Evolutionary conservation across 2,329 filamentous ascomycete genomes (phyloP).

Genomic region (Beauveria bassiana): DNA sequence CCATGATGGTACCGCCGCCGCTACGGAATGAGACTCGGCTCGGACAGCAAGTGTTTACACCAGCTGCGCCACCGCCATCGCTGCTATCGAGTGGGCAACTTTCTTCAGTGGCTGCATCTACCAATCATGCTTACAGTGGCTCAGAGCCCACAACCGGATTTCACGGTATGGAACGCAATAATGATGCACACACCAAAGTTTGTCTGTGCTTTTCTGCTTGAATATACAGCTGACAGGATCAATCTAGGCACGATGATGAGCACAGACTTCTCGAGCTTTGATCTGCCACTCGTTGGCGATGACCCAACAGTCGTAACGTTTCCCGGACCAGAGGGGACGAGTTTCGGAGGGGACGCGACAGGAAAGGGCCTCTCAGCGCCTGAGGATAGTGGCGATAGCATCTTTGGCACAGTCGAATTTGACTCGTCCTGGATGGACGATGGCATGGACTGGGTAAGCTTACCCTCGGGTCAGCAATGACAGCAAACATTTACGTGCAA

Average conservation of each 20-base stretch:
- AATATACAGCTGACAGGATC: not conserved
- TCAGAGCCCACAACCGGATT: not conserved
- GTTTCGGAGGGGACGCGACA: not conserved
- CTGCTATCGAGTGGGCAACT: conserved; percentile 1
- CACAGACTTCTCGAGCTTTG: not conserved
- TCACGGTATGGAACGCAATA: not conserved
- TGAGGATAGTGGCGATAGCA: conserved; percentile 17
- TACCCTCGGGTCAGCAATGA: not conserved
- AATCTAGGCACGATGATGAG: not conserved
- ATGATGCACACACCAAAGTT: not conserved
- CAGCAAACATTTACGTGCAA: no score
- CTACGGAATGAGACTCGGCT: not conserved
- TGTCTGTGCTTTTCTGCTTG: not conserved
- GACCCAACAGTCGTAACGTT: conserved; percentile 1
- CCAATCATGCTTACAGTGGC: not conserved
- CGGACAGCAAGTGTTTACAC: not conserved
- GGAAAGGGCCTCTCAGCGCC: conserved; percentile 9
- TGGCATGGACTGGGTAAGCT: conserved; percentile 32
- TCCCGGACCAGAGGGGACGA: not conserved
- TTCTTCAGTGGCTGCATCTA: not conserved
- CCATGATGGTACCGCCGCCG: not conserved
- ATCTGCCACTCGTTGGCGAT: conserved; percentile 3
- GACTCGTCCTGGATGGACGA: conserved; percentile 30
- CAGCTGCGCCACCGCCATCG: not conserved
- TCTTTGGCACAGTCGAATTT: conserved; percentile 19